Percentiles rank a stretch among this genome's conserved stretches.
These are phyloP conservation scores for Euphorbia corollata DNA, from an alignment of 441 rosid species.

Conservation along the genomic window DNA sequence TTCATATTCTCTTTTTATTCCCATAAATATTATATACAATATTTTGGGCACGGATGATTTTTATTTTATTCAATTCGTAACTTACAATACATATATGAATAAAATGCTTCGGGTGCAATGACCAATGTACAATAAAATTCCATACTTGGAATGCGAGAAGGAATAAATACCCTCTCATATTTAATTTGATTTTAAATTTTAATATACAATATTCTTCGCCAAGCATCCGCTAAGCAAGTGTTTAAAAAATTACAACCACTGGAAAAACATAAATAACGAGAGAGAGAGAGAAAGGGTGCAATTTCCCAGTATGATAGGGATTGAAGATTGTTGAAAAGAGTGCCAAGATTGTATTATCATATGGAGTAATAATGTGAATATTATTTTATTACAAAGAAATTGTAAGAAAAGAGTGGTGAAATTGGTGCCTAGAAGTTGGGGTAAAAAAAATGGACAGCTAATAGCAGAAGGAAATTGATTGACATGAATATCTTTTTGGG, in stretches of 20 bases:
- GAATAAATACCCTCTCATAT: slow-evolving; percentile 17
- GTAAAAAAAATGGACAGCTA: slow-evolving; percentile 18
- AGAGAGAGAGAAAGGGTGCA: background rate
- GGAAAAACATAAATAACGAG: background rate
- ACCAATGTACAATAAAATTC: slow-evolving; percentile 15
- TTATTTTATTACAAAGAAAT: background rate
- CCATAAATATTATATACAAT: background rate
- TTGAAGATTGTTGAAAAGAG: slow-evolving; percentile 29
- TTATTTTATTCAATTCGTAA: background rate
- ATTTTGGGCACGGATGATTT: background rate
- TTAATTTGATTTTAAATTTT: no score
- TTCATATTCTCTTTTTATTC: background rate
- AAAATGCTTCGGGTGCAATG: background rate
- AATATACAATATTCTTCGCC: no score
- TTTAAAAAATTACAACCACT: no score
- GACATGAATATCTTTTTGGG: background rate
- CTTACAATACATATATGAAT: background rate
- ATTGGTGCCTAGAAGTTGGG: slow-evolving; percentile 30
- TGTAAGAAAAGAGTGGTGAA: background rate
- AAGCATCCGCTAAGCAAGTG: no score
- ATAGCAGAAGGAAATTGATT: slow-evolving; percentile 11
- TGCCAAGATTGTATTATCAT: slow-evolving; percentile 18
- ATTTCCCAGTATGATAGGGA: slow-evolving; percentile 15
- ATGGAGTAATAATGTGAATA: background rate
- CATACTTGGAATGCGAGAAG: slow-evolving; percentile 19